Base-by-base conservation (phyloP, 2,329 filamentous ascomycete species). In the Ceratocystis alfenasii region DNA sequence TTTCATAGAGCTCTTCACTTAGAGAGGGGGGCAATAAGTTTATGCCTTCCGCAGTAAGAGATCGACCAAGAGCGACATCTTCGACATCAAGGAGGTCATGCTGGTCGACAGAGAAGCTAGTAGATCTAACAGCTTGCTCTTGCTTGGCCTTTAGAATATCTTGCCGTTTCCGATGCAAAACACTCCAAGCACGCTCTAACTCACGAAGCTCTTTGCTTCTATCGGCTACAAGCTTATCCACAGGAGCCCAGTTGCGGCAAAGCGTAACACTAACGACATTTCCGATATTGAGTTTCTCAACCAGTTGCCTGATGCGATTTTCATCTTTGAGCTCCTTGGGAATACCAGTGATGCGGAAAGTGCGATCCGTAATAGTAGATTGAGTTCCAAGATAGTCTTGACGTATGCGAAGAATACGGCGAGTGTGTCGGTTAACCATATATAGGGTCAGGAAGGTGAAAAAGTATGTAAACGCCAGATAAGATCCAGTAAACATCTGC, bases 291-390 rank as follows among this genome's bases (percentile, higher is more conserved):
- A 99, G 78, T 68, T 87, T 88, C 72, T 99, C 92, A 30, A 99
- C 85, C 65, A 96, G 87, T 2, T 89, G 80, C 73, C 90, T 94
- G 70, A 99, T 90, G 71, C 87, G 87, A 8, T 85, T 83, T 74
- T 97, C 93, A 0, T 88, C 88, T 66, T 89, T 83, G 67, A 97
- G 76, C 28, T 93, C 86, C 2, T 75, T 73, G 0, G 95, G 94
- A 25, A 99, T 93, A 0, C 93, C 93, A 0, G 93, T 94, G 20
- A 99, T 77, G 28, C 90, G 87, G 71, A 99, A 92, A 0, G 94
- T 99, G 41, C 92, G 86, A 75, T 99, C 94, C 1, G 94, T 97
- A 63, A 96, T 84, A n/a, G 93, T 97, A 0, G 89, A 92, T 75
- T 97, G 93, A 25, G 87, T 90, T 12, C 94, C 94, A 8, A 99